Evolutionary conservation across 768 basidiomycete genomes (phyloP), one percentile per base, ranked within the genome.

Genomic region (Favolaschia claudopus): DNA sequence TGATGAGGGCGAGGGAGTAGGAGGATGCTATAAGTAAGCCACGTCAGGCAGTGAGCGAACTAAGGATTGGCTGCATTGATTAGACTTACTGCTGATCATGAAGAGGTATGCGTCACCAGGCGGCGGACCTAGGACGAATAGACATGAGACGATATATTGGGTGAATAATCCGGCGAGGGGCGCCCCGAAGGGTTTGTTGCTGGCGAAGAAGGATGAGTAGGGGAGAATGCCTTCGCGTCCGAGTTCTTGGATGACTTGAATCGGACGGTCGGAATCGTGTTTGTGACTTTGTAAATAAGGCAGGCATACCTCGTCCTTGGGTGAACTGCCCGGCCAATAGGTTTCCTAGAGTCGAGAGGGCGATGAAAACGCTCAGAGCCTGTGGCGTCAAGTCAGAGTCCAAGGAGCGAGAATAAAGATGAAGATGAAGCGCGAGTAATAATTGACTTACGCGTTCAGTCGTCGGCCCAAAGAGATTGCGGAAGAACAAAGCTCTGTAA

Each of bases 51-150:
- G 31, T 24, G 8, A 43, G 31, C 42, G 15, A 20, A 20, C 10
- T 31, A 22, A 48, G 17, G 14, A 12, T 42, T 20, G 13, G 44
- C 28, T 3, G 17, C 13, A 12, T 42, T 20, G 13, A 42, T 28
- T 3, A 15, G 20, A 70, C 88, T 60, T 48, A 88, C 89, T 68
- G 65, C 84, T 89, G 54, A 89, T 78, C 64, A 87, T 79, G 71
- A 93, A 91, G 28, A 85, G 77, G 66, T 90, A 93, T 0, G 88
- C 89, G 63, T 92, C 91, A 3, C 92, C 90, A 0, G 88, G 81
- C 0, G 91, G 91, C 0, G 87, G 78, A 1, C 78, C 77, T 7
- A 85, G 64, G 43, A 89, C 75, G 54, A 89, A 76, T 12, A 80
- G 62, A 20, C 83, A 79, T 0, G 88, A 89, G 15, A 89, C 66